phyloP scores from a whole-genome alignment of 148 eudicot species.

The Rhododendron simsii region DNA sequence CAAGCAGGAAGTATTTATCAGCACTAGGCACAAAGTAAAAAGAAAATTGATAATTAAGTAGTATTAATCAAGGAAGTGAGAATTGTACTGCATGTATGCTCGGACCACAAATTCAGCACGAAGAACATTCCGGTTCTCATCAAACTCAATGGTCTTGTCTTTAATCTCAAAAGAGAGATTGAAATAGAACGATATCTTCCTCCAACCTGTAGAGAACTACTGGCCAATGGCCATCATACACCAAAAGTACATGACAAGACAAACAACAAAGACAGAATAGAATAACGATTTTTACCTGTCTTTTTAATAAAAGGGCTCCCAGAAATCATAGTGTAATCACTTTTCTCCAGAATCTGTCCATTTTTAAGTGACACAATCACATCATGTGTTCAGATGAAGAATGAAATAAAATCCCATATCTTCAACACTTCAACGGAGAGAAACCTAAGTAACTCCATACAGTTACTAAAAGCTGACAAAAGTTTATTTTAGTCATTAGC shows the following conservation, averaged over 20 bases:
- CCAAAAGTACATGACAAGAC: not conserved
- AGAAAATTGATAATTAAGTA: not conserved
- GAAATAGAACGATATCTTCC: constrained; percentile 95
- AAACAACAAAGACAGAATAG: not conserved
- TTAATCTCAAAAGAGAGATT: constrained; percentile 86
- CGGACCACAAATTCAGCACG: constrained; percentile 94
- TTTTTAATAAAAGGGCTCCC: constrained; percentile 85
- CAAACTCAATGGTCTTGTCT: constrained; percentile 88
- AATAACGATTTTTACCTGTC: constrained; percentile 44
- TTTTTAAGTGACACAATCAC: constrained; percentile 3
- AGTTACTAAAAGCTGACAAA: not conserved
- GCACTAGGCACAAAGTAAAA: not conserved
- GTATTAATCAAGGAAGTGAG: not conserved
- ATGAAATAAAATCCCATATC: not conserved
- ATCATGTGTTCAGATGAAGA: not conserved
- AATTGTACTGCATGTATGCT: constrained; percentile 83
- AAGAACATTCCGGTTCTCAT: constrained; percentile 76
- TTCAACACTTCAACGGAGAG: not conserved
- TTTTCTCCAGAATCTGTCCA: constrained; percentile 77
- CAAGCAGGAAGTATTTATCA: constrained; percentile 13
- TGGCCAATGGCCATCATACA: not conserved
- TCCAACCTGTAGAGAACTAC: constrained; percentile 58
- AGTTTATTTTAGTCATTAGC: not conserved
- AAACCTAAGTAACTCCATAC: not conserved
- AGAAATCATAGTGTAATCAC: constrained; percentile 74